phyloP scores from a whole-genome alignment of 179 eudicot species.

The Beta lomatogona region DNA sequence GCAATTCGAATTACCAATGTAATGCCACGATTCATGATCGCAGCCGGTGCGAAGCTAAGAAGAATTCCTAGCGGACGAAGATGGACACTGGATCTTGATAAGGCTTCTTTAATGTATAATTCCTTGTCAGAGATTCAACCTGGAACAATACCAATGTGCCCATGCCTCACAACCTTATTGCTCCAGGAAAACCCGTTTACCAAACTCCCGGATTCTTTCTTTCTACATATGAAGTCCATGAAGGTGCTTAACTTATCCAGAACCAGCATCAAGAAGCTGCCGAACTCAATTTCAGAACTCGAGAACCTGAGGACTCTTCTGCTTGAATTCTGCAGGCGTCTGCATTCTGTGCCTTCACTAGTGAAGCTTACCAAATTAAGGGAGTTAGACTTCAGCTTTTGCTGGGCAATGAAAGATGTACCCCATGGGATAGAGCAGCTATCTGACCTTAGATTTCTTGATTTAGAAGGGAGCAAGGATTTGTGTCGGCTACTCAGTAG shows the following conservation, averaged over 20 bases:
- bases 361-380: slow-evolving; percentile 28
- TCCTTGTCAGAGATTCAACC: slow-evolving; percentile 33
- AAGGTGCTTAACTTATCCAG: slow-evolving; percentile 30
- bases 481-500: slow-evolving; percentile 18
- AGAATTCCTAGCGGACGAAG: slow-evolving; percentile 29
- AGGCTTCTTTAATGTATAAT: slow-evolving; percentile 32
- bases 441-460: slow-evolving; percentile 19
- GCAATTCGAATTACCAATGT: slow-evolving; percentile 27
- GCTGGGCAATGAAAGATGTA: slow-evolving; percentile 33
- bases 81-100: slow-evolving; percentile 27
- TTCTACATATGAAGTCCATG: slow-evolving; percentile 21
- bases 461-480: slow-evolving; percentile 30
- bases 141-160: slow-evolving; percentile 31
- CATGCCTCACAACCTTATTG: slow-evolving; percentile 30
- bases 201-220: slow-evolving; percentile 32
- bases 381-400: slow-evolving; percentile 24
- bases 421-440: slow-evolving; percentile 26
- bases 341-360: slow-evolving; percentile 29
- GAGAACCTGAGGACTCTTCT: slow-evolving; percentile 29
- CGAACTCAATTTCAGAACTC: slow-evolving; percentile 27
- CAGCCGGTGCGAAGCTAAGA: slow-evolving; percentile 31
- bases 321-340: slow-evolving; percentile 23
- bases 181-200: slow-evolving; percentile 31
- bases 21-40: slow-evolving; percentile 27
- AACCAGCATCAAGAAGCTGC: slow-evolving; percentile 29